These are phyloP conservation scores for Sordariomycetes sp. DNA, from an alignment of 2,329 filamentous ascomycete species.

Conservation along the genomic window DNA sequence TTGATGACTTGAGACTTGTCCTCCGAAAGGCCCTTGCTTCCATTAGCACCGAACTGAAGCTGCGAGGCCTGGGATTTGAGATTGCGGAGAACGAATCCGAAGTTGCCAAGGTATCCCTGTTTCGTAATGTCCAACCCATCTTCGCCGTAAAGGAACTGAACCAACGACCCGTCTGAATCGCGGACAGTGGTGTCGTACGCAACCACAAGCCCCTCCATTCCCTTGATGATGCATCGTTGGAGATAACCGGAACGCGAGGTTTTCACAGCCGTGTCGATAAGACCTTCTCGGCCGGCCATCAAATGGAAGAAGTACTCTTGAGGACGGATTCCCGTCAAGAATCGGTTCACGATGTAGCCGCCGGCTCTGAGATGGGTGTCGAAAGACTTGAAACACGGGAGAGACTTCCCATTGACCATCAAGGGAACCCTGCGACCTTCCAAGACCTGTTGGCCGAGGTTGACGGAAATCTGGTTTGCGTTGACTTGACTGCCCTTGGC, in stretches of 20 bases:
- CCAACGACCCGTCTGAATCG: constrained; percentile 81
- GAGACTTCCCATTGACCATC: constrained; percentile 94
- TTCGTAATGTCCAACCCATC: constrained; percentile 92
- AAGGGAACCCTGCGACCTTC: constrained; percentile 89
- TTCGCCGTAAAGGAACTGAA: constrained; percentile 95
- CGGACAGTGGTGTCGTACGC: constrained; percentile 91
- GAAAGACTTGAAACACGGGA: constrained; percentile 87
- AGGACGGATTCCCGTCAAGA: constrained; percentile 92
- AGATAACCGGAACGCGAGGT: constrained; percentile 94
- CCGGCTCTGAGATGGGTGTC: constrained; percentile 82
- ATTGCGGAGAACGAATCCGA: constrained; percentile 82
- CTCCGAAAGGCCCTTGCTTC: constrained; percentile 29
- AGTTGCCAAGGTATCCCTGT: constrained; percentile 81
- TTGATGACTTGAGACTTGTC: constrained; percentile 52
- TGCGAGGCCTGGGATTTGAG: constrained; percentile 67
- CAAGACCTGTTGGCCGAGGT: constrained; percentile 89
- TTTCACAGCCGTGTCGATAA: constrained; percentile 98
- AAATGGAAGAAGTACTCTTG: constrained; percentile 99
- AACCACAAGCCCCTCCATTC: constrained; percentile 88
- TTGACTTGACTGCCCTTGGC: constrained; percentile 91
- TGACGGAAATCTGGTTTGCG: constrained; percentile 94
- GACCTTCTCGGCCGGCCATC: constrained; percentile 95
- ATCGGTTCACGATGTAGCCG: constrained; percentile 88
- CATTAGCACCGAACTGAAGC: constrained; percentile 49
- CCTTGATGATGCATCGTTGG: constrained; percentile 94